Conservation (phyloP, 2,329 filamentous ascomycete species). For the Colletotrichum costaricense region DNA sequence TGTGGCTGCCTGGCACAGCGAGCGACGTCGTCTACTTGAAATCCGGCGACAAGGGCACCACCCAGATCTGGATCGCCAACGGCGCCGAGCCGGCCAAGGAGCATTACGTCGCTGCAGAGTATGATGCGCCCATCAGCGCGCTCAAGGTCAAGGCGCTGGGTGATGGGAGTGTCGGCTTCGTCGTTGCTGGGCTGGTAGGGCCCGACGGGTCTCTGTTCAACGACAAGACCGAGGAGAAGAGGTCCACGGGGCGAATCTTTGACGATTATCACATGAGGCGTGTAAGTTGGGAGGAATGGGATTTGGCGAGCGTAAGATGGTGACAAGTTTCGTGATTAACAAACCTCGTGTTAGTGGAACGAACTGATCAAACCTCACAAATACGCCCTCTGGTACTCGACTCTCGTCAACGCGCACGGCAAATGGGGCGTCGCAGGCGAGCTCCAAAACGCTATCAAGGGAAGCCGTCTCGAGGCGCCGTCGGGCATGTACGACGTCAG, state of each 20-base stretch:
- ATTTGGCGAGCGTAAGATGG: background rate
- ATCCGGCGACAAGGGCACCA: constrained; percentile 43
- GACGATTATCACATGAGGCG: constrained; percentile 46
- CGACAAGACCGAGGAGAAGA: constrained; percentile 39
- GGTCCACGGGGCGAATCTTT: constrained; percentile 47
- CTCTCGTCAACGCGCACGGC: constrained; percentile 42
- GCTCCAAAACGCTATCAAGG: constrained; percentile 47
- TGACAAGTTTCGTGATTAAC: background rate
- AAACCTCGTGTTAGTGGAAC: constrained; percentile 43
- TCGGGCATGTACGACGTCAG: constrained; percentile 40
- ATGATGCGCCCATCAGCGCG: constrained; percentile 46
- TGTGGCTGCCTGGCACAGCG: constrained; percentile 48
- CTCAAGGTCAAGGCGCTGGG: constrained; percentile 48
- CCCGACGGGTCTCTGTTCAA: constrained; percentile 47
- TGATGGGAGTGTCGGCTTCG: constrained; percentile 49
- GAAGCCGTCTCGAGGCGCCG: constrained; percentile 47
- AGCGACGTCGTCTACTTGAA: constrained; percentile 48
- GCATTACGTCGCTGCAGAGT: constrained; percentile 42
- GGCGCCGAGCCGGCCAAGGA: constrained; percentile 38
- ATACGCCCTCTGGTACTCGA: constrained; percentile 53
- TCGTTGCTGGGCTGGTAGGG: constrained; percentile 47
- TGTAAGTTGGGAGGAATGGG: constrained; percentile 40
- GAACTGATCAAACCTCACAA: constrained; percentile 44
- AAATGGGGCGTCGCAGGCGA: constrained; percentile 44
- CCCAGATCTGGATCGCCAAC: constrained; percentile 45